Conservation (phyloP, 176 grass and related monocot genomes). For the Oryza glumipatula region DNA sequence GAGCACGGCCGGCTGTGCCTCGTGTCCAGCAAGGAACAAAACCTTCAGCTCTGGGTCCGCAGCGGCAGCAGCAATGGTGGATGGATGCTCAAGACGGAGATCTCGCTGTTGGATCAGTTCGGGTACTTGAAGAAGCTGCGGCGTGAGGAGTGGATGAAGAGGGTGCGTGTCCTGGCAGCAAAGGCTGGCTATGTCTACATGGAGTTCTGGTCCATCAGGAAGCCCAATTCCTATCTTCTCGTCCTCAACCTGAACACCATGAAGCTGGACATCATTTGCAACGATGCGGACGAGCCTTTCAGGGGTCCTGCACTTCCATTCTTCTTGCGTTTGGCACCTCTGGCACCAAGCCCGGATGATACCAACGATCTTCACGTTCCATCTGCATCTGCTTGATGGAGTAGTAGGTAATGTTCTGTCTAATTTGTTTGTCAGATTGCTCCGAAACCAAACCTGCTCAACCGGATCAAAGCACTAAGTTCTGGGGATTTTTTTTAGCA, state of each 20-base stretch:
- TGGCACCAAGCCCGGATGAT: neutral
- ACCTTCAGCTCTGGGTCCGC: constrained; percentile 30
- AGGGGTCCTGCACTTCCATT: constrained; percentile 41
- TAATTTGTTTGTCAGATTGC: neutral
- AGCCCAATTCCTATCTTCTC: constrained; percentile 33
- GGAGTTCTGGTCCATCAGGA: constrained; percentile 44
- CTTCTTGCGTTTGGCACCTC: constrained; percentile 13
- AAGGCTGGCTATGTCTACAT: constrained; percentile 34
- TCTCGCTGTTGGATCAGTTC: neutral
- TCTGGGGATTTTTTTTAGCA: too few species aligned
- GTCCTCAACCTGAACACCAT: constrained; percentile 33
- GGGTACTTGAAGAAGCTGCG: constrained; percentile 12
- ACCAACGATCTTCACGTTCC: neutral
- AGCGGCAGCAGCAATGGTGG: neutral
- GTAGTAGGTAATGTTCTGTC: constrained; percentile 23
- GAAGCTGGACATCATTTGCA: constrained; percentile 10
- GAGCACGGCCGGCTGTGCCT: constrained; percentile 42
- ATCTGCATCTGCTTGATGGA: constrained; percentile 14
- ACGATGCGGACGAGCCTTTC: neutral
- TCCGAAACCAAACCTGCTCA: too few species aligned
- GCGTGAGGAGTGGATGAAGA: constrained; percentile 35
- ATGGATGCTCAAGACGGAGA: constrained; percentile 23
- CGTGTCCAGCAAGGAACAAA: constrained; percentile 37
- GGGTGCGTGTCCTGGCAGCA: constrained; percentile 22
- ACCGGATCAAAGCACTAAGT: too few species aligned